phyloP scores from a whole-genome alignment of 805 yeast species.

The Candida anglica region DNA sequence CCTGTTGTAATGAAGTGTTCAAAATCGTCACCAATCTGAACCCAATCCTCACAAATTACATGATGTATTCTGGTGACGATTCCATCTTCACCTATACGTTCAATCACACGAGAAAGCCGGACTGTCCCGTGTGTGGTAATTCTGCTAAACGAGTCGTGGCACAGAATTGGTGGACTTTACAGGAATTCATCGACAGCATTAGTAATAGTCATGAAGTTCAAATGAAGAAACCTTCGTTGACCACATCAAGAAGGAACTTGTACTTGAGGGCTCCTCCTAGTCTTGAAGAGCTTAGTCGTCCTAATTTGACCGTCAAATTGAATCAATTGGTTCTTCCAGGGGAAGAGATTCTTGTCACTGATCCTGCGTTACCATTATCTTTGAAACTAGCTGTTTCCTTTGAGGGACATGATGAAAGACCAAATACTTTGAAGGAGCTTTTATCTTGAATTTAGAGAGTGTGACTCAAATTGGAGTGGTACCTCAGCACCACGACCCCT shows the following conservation, averaged over 20 bases:
- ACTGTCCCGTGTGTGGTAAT: constrained; percentile 77
- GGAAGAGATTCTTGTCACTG: constrained; percentile 53
- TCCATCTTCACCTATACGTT: constrained; percentile 76
- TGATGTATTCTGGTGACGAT: constrained; percentile 83
- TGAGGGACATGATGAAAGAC: constrained; percentile 20
- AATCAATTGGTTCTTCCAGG: constrained; percentile 33
- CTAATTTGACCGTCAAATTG: constrained; percentile 36
- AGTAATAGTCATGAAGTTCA: constrained; percentile 25
- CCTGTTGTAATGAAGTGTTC: constrained; percentile 82
- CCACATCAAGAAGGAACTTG: constrained; percentile 34
- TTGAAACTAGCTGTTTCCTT: constrained; percentile 20
- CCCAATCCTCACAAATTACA: constrained; percentile 68
- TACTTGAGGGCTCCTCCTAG: constrained; percentile 46
- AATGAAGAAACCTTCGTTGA: constrained; percentile 42
- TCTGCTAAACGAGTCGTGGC: constrained; percentile 20
- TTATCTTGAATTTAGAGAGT: not conserved
- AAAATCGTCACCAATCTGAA: constrained; percentile 70
- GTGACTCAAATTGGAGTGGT: too few species aligned
- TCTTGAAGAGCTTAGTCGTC: constrained; percentile 42
- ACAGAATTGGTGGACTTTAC: constrained; percentile 31
- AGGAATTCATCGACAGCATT: constrained; percentile 40
- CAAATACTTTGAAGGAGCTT: constrained; percentile 6
- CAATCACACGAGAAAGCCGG: constrained; percentile 51
- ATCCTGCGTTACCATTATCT: constrained; percentile 47
- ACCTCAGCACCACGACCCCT: too few species aligned